Evolutionary conservation across 1,139 yeast genomes (phyloP), one percentile per base, ranked within the genome.

Genomic region (Maudiozyma humilis): DNA sequence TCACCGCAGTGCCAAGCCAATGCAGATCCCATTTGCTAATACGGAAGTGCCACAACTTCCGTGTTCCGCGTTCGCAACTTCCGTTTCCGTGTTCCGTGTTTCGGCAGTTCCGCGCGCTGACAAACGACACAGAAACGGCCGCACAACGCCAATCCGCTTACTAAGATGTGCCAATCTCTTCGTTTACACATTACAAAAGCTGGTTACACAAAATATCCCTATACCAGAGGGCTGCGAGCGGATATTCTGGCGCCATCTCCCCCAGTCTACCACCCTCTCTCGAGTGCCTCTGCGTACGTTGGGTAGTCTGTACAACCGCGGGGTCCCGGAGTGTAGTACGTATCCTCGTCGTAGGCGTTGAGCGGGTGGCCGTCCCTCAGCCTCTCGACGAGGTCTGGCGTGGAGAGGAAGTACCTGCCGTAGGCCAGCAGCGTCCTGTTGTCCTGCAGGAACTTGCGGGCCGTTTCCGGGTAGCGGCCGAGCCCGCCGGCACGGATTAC

Each of bases 401-500:
- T 35, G 6, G 38, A 35, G 14, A 35, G 23, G 15, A 35, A 35
- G 16, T 35, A 35, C 12, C 38, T n/a, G 7, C 38, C 38, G 16
- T 35, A 35, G 3, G 38, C 38, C 18, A 35, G 25, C 14, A 40
- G 29, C 6, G 38, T 40, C 17, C 38, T 33, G 14, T 32, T 32
- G 33, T 40, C 31, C 25, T 20, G 17, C 12, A 33, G 25, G n/a
- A 33, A 25, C n/a, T 33, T 33, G 17, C n/a, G 25, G 10, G 38
- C 38, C 5, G 27, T 27, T 16, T 40, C 31, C 13, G 38, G 42
- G 15, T 16, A 17, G 14, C 19, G 13, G 7, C 25, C 38, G 4
- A 33, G 32, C 4, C 35, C 33, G n/a, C 42, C 42, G 12, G 42
- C 69, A 52, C 70, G 66, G 31, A 75, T 46, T 3, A 73, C 40